Evolutionary conservation across 805 yeast species (phyloP), one percentile per base, ranked within the genome.

Genomic region (Jamesozyma gamospora): DNA sequence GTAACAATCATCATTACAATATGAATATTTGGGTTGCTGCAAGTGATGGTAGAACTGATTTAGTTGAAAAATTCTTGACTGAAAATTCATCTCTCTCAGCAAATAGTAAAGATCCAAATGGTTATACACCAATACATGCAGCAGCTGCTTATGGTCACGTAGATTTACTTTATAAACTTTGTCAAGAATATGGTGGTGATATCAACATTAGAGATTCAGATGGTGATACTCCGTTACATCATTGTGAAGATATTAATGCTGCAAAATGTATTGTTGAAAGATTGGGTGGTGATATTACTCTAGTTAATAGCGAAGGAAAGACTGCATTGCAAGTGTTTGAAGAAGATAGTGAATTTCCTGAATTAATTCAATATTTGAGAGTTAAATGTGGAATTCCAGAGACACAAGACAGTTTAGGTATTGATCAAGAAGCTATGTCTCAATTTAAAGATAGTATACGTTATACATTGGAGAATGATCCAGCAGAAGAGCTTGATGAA

Each of bases 101-200:
- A 3, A 81, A 85, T 53, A 72, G 81, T 6, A 75, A 79, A 46
- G 99, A 92, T 59, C 82, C 84, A 1, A 85, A 88, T 52, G 99
- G 99, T 1, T 92, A 94, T 62, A 90, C 97, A 0, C 94, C 98
- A 6, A 71, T 92, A 11, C 99, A 92, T 59, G 99, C 99, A 0
- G 97, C 98, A 1, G 94, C 94, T 2, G 82, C 96, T 1, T 92
- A 92, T 60, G 90, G 90, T 8, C 88, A 90, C 56, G 50, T 63
- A 2, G 87, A 81, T 9, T 65, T 92, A 30, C 64, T 92, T 29
- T 40, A 41, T 26, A 50, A 43, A 21, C 49, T 61, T 14, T 46
- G 55, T 28, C 41, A 37, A 4, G 50, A 49, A 21, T 73, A 71
- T 46, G 83, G 83, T 8, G 97, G 96, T 6, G 79, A 92, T 54